Percentiles rank a stretch among this genome's conserved stretches.
These are phyloP conservation scores for Sporothrix protearum DNA, from an alignment of 2,329 filamentous ascomycete species.

Conservation along the genomic window DNA sequence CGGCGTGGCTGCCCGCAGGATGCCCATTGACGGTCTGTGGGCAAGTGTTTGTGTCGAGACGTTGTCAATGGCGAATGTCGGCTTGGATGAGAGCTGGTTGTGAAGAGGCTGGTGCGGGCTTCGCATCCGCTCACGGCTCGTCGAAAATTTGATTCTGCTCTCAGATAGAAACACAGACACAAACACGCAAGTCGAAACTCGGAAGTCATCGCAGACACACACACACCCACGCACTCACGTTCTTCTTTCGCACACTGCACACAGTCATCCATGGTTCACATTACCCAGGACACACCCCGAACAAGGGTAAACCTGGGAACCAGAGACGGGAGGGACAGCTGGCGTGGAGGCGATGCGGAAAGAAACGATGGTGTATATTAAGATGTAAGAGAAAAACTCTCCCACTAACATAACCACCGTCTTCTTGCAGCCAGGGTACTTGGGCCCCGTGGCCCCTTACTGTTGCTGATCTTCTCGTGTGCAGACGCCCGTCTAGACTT, in stretches of 20 bases:
- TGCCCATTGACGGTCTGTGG: neutral
- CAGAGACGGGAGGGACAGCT: neutral
- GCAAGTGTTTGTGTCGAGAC: neutral
- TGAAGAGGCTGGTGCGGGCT: neutral
- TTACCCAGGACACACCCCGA: neutral
- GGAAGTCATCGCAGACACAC: neutral
- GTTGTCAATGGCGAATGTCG: neutral
- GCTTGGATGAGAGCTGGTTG: too few relatives aligned
- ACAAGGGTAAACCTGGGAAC: slow-evolving; percentile 7
- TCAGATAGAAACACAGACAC: neutral
- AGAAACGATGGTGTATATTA: too few relatives aligned
- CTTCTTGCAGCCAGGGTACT: neutral
- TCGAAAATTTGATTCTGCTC: neutral
- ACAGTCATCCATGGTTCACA: neutral
- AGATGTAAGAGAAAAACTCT: too few relatives aligned
- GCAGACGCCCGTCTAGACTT: neutral
- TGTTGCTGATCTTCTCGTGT: neutral
- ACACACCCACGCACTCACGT: neutral
- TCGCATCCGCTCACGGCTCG: neutral
- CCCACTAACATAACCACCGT: too few relatives aligned
- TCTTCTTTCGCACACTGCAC: too few relatives aligned
- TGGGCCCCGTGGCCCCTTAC: neutral
- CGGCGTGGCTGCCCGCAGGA: neutral
- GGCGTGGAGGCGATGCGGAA: neutral
- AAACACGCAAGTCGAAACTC: too few relatives aligned